Evolutionary conservation across 345 rosid genomes (phyloP), one percentile per base, ranked within the genome.

Genomic region (Heritiera littoralis): DNA sequence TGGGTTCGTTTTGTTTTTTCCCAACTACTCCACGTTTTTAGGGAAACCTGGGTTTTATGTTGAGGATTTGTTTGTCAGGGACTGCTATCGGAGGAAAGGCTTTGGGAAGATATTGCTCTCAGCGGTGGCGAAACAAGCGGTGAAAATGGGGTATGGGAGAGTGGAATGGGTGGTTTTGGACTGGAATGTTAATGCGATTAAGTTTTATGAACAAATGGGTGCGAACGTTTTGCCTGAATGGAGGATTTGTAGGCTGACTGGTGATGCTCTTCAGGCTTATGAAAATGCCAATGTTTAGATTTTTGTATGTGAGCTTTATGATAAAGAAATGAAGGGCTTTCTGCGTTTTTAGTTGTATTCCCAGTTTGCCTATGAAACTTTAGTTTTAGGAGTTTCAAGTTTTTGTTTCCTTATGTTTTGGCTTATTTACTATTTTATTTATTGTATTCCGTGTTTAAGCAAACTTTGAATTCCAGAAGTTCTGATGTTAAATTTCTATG

Each of bases 121-220:
- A 0, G 97, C 97, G 7, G 99, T 95, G 81, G 97, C 98, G 13
- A 86, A 76, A 41, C 98, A 93, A 80, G 97, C 97, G 7, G 97
- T 88, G 88, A 89, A 89, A 77, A 92, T 93, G 94, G 94, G 88
- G 65, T 93, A 92, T 59, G 97, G 93, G 14, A 91, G 97, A 77
- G 98, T 95, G 3, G 97, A 91, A 73, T 93, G 98, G 98, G 83
- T 88, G 58, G 99, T 93, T 77, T 92, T 92, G 79, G 98, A 92
- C 77, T 94, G 97, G 99, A 96, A 96, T 80, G 86, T 83, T 43
- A 91, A 92, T 82, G 98, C 97, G 3, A 91, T 95, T 3, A 87
- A 83, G 79, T 95, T 95, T 61, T 93, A 92, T 30, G 96, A 93
- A 76, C 92, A 89, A 54, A 91, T 95, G 99, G 98, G 98, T 12